Base-by-base conservation (phyloP, 495 filamentous ascomycete species). In the Cetradonia linearis region DNA sequence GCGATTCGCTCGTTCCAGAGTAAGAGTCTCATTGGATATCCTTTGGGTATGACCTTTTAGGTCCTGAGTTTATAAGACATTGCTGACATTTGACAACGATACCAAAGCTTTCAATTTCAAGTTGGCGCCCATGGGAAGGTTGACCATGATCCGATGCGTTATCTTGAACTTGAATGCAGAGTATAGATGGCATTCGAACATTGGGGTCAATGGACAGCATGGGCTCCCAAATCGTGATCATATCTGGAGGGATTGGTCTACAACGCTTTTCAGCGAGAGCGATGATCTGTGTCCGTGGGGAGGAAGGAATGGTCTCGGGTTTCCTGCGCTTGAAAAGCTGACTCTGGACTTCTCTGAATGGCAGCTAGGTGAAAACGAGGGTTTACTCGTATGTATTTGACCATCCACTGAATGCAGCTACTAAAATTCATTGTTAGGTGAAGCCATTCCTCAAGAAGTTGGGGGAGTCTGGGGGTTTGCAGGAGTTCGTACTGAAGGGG, bases 371-470 rank as follows among this genome's bases (percentile, higher is more conserved):
- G 63, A 65, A 25, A 49, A 33, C 40, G 63, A 65, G 25, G 63
- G 63, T 20, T 37, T 65, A 2, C 48, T 65, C 36, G 63, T 64
- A 61, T 2, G 25, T 23, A 8, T 20, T 2, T 25, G 14, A 5
- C 28, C 14, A 14, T 14, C 18, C 6, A 50, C 34, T 27, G 31
- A 14, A 33, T 2, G 18, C 31, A 2, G 16, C 38, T 61, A 18
- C 59, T 55, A n/a, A 56, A 13, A 3, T 8, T 23, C 7, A 30
- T 5, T 20, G 5, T 25, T 36, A 64, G 62, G 62, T 65, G 23
- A 65, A 65, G 36, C 63, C 63, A 13, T 65, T 65, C 59, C 33
- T 65, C 7, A 62, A 65, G 36, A 61, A 62, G 23, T 47, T 65
- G n/a, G 50, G 63, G 33, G 59, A 61, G 37, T 50, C 47, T 28